Base-by-base conservation (phyloP, 2,329 filamentous ascomycete species). In the Hymenoscyphus albidus region DNA sequence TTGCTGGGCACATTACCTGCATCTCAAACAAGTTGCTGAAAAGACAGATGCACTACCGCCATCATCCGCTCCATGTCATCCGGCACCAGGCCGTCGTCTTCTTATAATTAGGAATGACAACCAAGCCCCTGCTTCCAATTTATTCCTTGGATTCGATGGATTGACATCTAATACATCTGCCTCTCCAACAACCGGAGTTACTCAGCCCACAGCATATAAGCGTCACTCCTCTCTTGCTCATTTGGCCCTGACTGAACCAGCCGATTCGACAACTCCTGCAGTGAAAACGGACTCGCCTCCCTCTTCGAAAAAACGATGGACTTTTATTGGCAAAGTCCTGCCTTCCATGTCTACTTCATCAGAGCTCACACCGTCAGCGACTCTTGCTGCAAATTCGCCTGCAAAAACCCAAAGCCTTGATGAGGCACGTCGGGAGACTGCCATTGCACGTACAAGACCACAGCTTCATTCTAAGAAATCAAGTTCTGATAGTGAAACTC, bases 51-150 rank as follows among this genome's bases (percentile, higher is more conserved):
- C 74, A 14, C 72, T 83, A 6, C 80, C 79, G 16, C 83, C 88
- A 18, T 88, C 87, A 7, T 88, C 85, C 18, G 82, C 82, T 57
- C 87, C 88, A 48, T 90, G 88, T 75, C 85, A 84, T 70, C 89
- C 89, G 58, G 88, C 88, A 22, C 89, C 89, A 35, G 85, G 86
- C 32, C 83, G 88, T 64, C 81, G 86, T 67, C 83, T 92, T 42
- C 80, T 90, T 40, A 91, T 92, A 69, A 86, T 91, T 67, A 83
- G 88, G 68, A 89, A 87, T 70, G 88, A 91, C 75, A 85, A 71
- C 55, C 74, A 74, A 64, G 63, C 69, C 5, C 69, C 74, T 42
- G 62, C 72, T 35, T 51, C 73, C 13, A 72, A 64, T 59, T 64
- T 86, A 16, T 88, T 88, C 70, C 79, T 88, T 57, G 85, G 85